Percentiles rank a stretch among this genome's conserved stretches.
Conservation (phyloP, 1,284 basidiomycete genomes). For the Trichosporon ovoides region DNA sequence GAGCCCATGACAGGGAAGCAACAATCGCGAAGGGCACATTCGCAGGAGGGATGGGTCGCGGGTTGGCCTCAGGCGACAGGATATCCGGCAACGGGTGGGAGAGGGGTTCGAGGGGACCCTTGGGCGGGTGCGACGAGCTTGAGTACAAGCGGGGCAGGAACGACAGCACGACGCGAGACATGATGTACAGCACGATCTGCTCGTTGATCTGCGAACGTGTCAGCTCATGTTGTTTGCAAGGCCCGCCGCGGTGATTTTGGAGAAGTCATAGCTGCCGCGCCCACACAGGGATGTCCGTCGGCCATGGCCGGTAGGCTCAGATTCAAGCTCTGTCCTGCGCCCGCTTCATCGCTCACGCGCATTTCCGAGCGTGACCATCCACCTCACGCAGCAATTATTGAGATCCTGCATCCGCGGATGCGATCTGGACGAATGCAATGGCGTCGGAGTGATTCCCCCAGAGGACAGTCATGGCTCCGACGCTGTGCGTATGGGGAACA, state of each 20-base stretch:
- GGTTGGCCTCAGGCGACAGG: slow-evolving; percentile 40
- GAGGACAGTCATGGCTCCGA: background rate
- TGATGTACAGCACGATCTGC: slow-evolving; percentile 97
- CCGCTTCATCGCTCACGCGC: background rate
- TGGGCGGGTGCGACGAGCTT: slow-evolving; percentile 38
- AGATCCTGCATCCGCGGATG: background rate
- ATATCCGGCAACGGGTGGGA: slow-evolving; percentile 39
- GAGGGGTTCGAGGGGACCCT: slow-evolving; percentile 35
- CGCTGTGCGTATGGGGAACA: background rate
- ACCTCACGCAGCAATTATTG: background rate
- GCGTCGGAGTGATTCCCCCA: background rate
- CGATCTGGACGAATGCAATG: background rate
- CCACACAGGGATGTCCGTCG: background rate
- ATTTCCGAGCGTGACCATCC: background rate
- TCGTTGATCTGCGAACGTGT: slow-evolving; percentile 69
- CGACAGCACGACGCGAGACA: slow-evolving; percentile 79
- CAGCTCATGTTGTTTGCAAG: background rate
- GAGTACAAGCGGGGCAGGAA: slow-evolving; percentile 65
- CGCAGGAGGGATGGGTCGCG: slow-evolving; percentile 71
- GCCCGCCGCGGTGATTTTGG: background rate
- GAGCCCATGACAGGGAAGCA: slow-evolving; percentile 86
- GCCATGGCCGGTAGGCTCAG: background rate
- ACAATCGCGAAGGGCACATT: slow-evolving; percentile 77
- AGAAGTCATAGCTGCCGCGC: background rate
- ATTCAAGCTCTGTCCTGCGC: background rate